Conservation (phyloP, 805 yeast species). For the Wickerhamomyces silvicola region DNA sequence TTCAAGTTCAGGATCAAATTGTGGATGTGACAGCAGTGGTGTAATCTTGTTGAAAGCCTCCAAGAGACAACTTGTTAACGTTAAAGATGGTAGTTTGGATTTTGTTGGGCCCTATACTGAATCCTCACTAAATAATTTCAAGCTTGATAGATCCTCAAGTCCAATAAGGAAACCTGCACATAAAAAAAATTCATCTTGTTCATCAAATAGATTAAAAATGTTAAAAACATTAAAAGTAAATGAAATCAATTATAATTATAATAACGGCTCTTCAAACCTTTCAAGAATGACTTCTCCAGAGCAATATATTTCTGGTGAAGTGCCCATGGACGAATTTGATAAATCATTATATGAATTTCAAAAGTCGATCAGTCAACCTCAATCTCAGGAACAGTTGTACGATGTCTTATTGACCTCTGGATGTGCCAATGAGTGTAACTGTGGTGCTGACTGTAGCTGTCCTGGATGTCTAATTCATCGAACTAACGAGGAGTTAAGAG, state of each 20-base stretch:
- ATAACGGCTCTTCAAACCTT: too few species aligned
- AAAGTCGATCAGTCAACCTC: background rate
- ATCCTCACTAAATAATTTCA: slow-evolving; percentile 12
- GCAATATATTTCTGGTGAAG: too few species aligned
- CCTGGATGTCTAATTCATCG: slow-evolving; percentile 23
- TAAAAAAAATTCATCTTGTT: slow-evolving; percentile 6
- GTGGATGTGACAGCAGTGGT: slow-evolving; percentile 7
- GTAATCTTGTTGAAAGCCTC: slow-evolving; percentile 22
- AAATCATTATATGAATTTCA: background rate
- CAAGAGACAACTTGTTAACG: slow-evolving; percentile 21
- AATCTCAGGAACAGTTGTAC: slow-evolving; percentile 5
- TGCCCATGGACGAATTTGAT: background rate
- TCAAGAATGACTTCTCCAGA: too few species aligned
- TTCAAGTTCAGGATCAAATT: slow-evolving; percentile 2
- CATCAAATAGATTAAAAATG: slow-evolving; percentile 6
- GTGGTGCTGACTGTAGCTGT: slow-evolving; percentile 22
- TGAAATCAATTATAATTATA: slow-evolving; percentile 5
- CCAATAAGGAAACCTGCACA: slow-evolving; percentile 5
- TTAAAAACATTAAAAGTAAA: slow-evolving; percentile 15
- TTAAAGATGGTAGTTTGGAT: slow-evolving; percentile 19
- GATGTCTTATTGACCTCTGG: slow-evolving; percentile 18
- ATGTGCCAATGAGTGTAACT: slow-evolving; percentile 20
- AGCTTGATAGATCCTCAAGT: slow-evolving; percentile 1
- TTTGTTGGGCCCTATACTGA: slow-evolving; percentile 21
- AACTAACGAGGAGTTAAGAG: slow-evolving; percentile 19